Percentiles rank a stretch among this genome's conserved stretches.
Conservation (phyloP, 1,284 basidiomycete species). For the Cystobasidium sp. region DNA sequence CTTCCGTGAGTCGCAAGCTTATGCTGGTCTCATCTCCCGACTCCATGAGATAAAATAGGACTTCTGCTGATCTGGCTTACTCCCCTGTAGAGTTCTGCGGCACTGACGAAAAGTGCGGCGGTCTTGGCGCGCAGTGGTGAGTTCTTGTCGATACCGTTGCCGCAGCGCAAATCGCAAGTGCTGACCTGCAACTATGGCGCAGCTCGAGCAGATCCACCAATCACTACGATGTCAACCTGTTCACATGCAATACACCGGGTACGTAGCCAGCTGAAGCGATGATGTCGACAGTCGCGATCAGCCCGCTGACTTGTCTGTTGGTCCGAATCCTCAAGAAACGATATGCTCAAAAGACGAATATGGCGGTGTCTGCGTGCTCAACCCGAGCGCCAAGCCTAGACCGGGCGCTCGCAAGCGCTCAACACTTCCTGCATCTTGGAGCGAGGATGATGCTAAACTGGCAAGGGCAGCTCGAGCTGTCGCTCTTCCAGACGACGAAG, state of each 20-base stretch:
- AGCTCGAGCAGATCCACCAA: constrained; percentile 34
- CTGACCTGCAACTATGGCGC: background rate
- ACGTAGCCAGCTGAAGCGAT: background rate
- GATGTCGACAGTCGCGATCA: background rate
- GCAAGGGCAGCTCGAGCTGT: constrained; percentile 15
- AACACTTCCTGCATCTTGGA: background rate
- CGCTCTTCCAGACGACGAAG: constrained; percentile 12
- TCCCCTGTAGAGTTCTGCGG: constrained; percentile 15
- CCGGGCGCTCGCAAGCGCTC: constrained; percentile 19
- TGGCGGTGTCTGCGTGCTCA: constrained; percentile 29
- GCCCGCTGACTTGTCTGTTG: background rate
- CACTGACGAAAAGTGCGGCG: constrained; percentile 26
- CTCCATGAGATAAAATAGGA: background rate
- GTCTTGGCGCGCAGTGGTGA: constrained; percentile 24
- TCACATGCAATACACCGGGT: constrained; percentile 31
- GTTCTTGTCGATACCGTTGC: background rate
- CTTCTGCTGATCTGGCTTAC: background rate
- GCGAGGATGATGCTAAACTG: background rate
- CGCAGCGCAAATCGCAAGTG: too few relatives aligned
- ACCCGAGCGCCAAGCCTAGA: constrained; percentile 19
- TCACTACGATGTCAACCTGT: constrained; percentile 27
- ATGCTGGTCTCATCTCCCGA: background rate
- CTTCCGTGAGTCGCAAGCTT: constrained; percentile 4
- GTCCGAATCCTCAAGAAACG: constrained; percentile 8
- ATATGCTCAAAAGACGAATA: constrained; percentile 25